Conservation (phyloP, 352 stramenopile species). For the Phytophthora sp. region DNA sequence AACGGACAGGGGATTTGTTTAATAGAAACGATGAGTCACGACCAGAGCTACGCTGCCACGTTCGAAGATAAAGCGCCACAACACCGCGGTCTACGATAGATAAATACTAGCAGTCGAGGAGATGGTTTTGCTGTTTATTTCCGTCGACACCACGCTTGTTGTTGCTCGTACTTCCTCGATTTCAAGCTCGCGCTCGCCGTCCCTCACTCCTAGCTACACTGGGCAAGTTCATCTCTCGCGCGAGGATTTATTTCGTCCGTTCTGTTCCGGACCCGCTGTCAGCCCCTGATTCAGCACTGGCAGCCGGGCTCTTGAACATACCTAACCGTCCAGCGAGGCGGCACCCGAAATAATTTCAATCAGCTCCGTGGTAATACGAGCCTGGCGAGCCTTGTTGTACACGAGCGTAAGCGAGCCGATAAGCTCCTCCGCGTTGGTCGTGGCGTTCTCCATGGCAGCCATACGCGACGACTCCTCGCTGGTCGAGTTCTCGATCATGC, state of each 20-base stretch:
- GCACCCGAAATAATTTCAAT: conserved; percentile 99
- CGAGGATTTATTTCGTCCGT: conserved; percentile 27
- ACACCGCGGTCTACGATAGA: neutral
- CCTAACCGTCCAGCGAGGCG: conserved; percentile 93
- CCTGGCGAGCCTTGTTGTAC: conserved; percentile 94
- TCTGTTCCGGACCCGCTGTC: conserved; percentile 18
- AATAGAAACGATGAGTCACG: too few species aligned
- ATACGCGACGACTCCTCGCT: conserved; percentile 98
- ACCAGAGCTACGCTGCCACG: too few species aligned
- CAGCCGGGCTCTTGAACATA: conserved; percentile 16
- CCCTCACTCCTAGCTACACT: conserved; percentile 30
- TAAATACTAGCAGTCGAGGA: conserved; percentile 18
- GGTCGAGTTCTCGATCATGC: conserved; percentile 97
- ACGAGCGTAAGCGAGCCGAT: conserved; percentile 93
- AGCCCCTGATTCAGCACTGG: conserved; percentile 14
- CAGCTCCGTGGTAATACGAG: conserved; percentile 97
- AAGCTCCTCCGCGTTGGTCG: conserved; percentile 98
- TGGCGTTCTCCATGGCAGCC: conserved; percentile 99
- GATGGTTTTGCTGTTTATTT: conserved; percentile 46
- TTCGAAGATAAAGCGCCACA: too few species aligned
- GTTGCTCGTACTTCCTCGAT: conserved; percentile 35
- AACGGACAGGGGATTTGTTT: too few species aligned
- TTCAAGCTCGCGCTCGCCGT: conserved; percentile 17
- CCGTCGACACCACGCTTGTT: conserved; percentile 36
- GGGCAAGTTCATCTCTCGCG: conserved; percentile 19